A percentile compares a stretch with the other conserved stretches of the same genome.
Evolutionary conservation across 169 alveolate genomes (phyloP).

Genomic region (Perkinsus chesapeaki): DNA sequence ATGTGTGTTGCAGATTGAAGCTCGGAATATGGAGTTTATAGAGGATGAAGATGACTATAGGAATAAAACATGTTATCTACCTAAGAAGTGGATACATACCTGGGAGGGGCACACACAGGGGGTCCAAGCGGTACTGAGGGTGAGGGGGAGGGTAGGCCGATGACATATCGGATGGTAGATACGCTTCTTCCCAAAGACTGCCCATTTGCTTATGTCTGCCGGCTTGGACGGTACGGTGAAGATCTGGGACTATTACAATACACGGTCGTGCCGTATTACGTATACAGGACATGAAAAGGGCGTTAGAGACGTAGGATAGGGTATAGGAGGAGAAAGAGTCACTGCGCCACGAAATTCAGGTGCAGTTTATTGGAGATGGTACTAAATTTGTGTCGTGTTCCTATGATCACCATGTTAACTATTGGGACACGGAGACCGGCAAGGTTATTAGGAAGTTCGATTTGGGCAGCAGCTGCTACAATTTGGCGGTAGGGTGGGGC

Average conservation of each 20-base stretch:
- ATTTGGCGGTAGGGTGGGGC: constrained; percentile 1
- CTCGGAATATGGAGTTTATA: constrained; percentile 33
- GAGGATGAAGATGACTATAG: neutral
- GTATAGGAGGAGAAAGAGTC: constrained; percentile 60
- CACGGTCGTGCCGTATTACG: constrained; percentile 46
- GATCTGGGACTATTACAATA: constrained; percentile 82
- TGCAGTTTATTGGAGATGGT: neutral
- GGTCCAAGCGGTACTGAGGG: constrained; percentile 50
- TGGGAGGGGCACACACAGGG: constrained; percentile 81
- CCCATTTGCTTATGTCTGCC: constrained; percentile 80
- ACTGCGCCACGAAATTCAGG: constrained; percentile 60
- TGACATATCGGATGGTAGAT: constrained; percentile 27
- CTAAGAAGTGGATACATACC: constrained; percentile 22
- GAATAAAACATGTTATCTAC: constrained; percentile 18
- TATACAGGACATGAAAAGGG: constrained; percentile 87
- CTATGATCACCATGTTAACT: constrained; percentile 26
- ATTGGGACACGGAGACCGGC: constrained; percentile 94
- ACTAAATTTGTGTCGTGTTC: neutral
- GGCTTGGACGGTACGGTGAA: constrained; percentile 77
- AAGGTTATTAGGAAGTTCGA: constrained; percentile 62
- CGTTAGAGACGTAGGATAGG: constrained; percentile 81
- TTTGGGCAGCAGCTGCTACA: constrained; percentile 45
- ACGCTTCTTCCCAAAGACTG: constrained; percentile 82
- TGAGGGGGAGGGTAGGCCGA: neutral
- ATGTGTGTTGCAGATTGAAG: constrained; percentile 62